Percentiles rank a stretch among this genome's conserved stretches.
These are phyloP conservation scores for Mariannaea elegans DNA, from an alignment of 2,329 filamentous ascomycete species.

Conservation along the genomic window DNA sequence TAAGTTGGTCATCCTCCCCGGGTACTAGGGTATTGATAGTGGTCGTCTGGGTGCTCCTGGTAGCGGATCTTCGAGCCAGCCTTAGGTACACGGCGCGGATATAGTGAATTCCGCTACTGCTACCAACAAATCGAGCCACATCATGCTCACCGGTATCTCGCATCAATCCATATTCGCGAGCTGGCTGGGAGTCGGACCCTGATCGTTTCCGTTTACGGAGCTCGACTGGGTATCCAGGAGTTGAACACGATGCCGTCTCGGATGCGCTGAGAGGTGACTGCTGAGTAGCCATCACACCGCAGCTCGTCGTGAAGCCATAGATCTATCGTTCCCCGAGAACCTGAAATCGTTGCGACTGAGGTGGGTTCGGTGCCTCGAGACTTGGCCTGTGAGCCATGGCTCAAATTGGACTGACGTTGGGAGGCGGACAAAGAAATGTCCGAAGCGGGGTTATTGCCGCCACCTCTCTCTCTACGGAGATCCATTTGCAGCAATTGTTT, in stretches of 20 bases:
- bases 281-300: conserved; percentile 37
- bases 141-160: conserved; percentile 56
- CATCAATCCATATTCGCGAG: conserved; percentile 55
- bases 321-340: not conserved
- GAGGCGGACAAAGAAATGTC: conserved; percentile 41
- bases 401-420: not conserved
- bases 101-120: conserved; percentile 67
- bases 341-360: not conserved
- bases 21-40: conserved; percentile 54
- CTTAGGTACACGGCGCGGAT: conserved; percentile 63
- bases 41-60: conserved; percentile 25
- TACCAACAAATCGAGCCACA: conserved; percentile 64
- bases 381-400: too few species aligned
- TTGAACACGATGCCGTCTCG: conserved; percentile 39
- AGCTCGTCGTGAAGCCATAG: conserved; percentile 14
- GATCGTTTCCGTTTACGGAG: conserved; percentile 44
- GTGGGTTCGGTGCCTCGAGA: too few species aligned
- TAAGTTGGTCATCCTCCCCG: conserved; percentile 64
- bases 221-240: conserved; percentile 28
- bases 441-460: conserved; percentile 37
- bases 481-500: too few species aligned
- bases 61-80: conserved; percentile 44
- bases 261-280: conserved; percentile 42
- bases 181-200: conserved; percentile 34
- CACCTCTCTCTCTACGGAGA: too few species aligned